Conservation (phyloP, 2,329 filamentous ascomycete genomes). For the Tricladium varicosporioides region DNA sequence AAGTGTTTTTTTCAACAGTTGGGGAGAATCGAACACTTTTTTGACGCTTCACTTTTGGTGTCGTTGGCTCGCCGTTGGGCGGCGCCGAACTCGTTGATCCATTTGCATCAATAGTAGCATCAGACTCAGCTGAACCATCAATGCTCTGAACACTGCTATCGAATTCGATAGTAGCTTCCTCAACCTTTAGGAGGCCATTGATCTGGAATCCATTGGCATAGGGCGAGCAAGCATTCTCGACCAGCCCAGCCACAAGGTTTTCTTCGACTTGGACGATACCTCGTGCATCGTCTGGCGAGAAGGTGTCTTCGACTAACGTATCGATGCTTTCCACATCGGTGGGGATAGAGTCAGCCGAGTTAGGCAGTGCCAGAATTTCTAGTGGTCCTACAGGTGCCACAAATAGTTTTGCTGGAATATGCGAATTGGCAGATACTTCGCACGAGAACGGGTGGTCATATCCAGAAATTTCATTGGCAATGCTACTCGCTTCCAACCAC, state of each 20-base stretch:
- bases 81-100: conserved; percentile 11
- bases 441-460: background rate
- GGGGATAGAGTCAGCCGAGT: conserved; percentile 29
- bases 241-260: conserved; percentile 1
- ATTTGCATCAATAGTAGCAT: conserved; percentile 16
- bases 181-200: conserved; percentile 6
- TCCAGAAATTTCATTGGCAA: background rate
- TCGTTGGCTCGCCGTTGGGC: conserved; percentile 14
- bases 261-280: background rate
- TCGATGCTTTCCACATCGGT: background rate
- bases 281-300: background rate
- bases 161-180: conserved; percentile 10
- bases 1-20: conserved; percentile 63
- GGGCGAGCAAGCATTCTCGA: background rate
- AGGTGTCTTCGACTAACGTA: background rate
- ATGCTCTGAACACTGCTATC: conserved; percentile 19
- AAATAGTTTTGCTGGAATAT: background rate
- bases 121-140: conserved; percentile 20
- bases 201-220: conserved; percentile 5
- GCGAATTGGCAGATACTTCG: background rate
- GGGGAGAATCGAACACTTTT: conserved; percentile 73
- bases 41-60: conserved; percentile 40
- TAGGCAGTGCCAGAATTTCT: conserved; percentile 54
- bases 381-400: conserved; percentile 29
- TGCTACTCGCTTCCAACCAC: background rate